These are phyloP conservation scores for Solanum ahanhuiri DNA, from an alignment of 257 asterid species.

Conservation along the genomic window DNA sequence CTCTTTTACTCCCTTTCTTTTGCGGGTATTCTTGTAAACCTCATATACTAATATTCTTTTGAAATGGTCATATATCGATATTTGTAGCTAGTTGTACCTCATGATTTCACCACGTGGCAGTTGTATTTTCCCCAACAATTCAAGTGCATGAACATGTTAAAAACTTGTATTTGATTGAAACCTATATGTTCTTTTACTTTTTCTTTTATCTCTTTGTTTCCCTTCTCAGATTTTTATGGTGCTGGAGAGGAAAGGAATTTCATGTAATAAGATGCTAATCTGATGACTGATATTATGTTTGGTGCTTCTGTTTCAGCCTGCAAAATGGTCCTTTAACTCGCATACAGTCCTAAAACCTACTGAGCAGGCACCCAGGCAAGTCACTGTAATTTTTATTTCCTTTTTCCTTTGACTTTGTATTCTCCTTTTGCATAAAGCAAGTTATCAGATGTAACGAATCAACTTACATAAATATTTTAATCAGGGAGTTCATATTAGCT, in stretches of 20 bases:
- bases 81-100: background rate
- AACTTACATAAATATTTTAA: background rate
- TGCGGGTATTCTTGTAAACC: background rate
- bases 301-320: conserved; percentile 51
- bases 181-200: background rate
- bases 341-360: conserved; percentile 75
- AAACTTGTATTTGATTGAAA: background rate
- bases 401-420: background rate
- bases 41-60: background rate
- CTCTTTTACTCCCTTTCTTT: background rate
- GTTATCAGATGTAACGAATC: background rate
- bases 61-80: background rate
- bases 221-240: background rate
- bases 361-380: conserved; percentile 76
- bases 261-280: background rate
- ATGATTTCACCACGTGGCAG: background rate
- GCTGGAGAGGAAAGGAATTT: background rate
- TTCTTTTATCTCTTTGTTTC: background rate
- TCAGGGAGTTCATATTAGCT: conserved; percentile 1
- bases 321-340: conserved; percentile 85
- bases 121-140: background rate
- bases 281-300: background rate
- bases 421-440: background rate
- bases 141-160: background rate
- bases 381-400: background rate